Conservation (phyloP, 2,329 filamentous ascomycete genomes). For the Colletotrichum tabaci region DNA sequence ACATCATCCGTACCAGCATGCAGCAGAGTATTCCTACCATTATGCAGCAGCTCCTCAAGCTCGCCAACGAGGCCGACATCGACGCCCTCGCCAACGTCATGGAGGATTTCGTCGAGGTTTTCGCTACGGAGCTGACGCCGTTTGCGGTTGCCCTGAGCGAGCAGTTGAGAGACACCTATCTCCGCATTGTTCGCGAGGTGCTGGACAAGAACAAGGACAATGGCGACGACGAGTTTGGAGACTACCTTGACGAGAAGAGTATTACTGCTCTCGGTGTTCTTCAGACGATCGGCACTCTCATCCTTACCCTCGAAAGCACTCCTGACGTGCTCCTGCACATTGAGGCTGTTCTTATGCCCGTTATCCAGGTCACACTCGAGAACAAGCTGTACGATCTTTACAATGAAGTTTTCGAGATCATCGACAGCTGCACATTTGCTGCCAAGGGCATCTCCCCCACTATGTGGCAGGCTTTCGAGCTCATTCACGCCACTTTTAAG, state of each 20-base stretch:
- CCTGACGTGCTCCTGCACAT: constrained; percentile 95
- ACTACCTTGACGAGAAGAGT: constrained; percentile 97
- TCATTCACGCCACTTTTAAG: constrained; percentile 98
- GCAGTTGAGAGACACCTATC: constrained; percentile 94
- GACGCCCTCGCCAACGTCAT: constrained; percentile 98
- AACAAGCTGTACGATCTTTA: constrained; percentile 99
- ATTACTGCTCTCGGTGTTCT: constrained; percentile 96
- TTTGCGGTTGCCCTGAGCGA: constrained; percentile 97
- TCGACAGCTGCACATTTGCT: constrained; percentile 98
- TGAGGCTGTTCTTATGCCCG: constrained; percentile 96
- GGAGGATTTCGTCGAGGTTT: constrained; percentile 99
- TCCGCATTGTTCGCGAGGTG: constrained; percentile 92
- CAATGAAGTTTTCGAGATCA: constrained; percentile 99
- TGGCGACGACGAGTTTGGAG: constrained; percentile 85
- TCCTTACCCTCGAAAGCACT: constrained; percentile 96
- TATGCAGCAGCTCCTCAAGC: constrained; percentile 97
- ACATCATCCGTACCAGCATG: constrained; percentile 95
- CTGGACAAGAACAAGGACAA: constrained; percentile 86
- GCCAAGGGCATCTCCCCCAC: constrained; percentile 95
- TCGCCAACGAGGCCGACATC: constrained; percentile 98
- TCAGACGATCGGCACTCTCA: constrained; percentile 97
- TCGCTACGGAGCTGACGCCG: constrained; percentile 95
- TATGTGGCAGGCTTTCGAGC: constrained; percentile 99
- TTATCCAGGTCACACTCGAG: constrained; percentile 95
- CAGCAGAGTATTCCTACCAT: constrained; percentile 98